Conservation (phyloP, 305 asterid species). For the Solanum hybrid region DNA sequence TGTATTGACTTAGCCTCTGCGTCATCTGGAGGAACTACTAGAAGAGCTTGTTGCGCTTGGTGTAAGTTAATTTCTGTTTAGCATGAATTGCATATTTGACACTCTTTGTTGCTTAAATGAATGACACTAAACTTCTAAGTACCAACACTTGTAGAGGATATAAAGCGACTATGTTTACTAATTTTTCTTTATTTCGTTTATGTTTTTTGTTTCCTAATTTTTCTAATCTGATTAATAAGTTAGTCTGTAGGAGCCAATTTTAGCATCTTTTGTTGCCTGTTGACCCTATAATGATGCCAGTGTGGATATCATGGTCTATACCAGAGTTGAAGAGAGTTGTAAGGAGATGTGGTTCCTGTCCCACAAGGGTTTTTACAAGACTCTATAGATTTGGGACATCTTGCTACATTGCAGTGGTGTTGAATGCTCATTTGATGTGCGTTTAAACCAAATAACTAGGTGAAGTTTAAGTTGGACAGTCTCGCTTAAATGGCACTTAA, state of each 20-base stretch:
- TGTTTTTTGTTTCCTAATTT: not conserved
- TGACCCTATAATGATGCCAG: not conserved
- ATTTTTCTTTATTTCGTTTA: not conserved
- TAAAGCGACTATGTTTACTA: not conserved
- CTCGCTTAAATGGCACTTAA: not conserved
- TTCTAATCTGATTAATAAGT: not conserved
- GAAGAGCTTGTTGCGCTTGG: conserved; percentile 70
- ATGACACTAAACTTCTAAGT: too few species aligned
- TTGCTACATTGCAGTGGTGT: not conserved
- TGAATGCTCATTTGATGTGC: not conserved
- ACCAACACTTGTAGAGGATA: too few species aligned
- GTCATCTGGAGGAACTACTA: conserved; percentile 77
- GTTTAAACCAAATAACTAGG: not conserved
- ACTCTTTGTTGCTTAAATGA: not conserved
- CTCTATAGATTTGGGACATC: not conserved
- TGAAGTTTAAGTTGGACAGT: not conserved
- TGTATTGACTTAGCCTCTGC: conserved; percentile 50
- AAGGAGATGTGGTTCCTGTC: not conserved
- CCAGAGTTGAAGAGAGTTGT: not conserved
- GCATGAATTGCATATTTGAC: not conserved
- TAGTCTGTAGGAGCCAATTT: not conserved
- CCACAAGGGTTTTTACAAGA: not conserved
- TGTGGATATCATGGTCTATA: not conserved
- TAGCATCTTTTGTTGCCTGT: not conserved
- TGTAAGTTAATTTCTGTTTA: conserved; percentile 34